Evolutionary conservation across 2,329 filamentous ascomycete species (phyloP).

Genomic region (Blastomyces gilchristii): DNA sequence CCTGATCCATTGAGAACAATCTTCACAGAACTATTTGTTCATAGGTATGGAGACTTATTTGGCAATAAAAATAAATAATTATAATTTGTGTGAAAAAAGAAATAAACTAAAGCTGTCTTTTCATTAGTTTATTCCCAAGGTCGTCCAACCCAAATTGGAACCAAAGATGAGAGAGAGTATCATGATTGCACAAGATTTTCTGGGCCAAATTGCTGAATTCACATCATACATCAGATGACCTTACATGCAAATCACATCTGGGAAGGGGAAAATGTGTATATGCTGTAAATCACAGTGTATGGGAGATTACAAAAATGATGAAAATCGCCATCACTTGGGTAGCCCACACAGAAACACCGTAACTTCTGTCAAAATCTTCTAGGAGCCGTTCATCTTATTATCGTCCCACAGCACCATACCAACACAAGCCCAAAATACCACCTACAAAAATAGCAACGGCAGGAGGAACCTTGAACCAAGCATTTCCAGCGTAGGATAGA

Average conservation of each 20-base stretch:
- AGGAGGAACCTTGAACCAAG: constrained; percentile 40
- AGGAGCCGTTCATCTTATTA: background rate
- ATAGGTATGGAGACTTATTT: background rate
- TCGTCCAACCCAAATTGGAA: background rate
- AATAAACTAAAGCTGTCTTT: background rate
- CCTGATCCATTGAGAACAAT: background rate
- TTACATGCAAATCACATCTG: background rate
- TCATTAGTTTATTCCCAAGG: background rate
- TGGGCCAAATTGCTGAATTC: background rate
- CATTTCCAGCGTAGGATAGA: constrained; percentile 37
- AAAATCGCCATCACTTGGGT: background rate
- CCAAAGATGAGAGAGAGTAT: background rate
- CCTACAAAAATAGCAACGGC: constrained; percentile 39
- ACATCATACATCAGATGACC: background rate
- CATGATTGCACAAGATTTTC: background rate
- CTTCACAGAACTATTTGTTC: background rate
- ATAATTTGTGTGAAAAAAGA: background rate
- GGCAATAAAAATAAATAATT: background rate
- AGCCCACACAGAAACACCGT: background rate
- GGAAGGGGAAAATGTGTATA: background rate
- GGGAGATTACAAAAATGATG: background rate
- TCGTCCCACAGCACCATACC: constrained; percentile 37
- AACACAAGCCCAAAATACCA: constrained; percentile 38
- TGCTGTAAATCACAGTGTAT: background rate
- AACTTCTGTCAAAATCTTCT: background rate